These are phyloP conservation scores for Sambucus nigra DNA, from an alignment of 129 eudicot genomes.

Conservation along the genomic window DNA sequence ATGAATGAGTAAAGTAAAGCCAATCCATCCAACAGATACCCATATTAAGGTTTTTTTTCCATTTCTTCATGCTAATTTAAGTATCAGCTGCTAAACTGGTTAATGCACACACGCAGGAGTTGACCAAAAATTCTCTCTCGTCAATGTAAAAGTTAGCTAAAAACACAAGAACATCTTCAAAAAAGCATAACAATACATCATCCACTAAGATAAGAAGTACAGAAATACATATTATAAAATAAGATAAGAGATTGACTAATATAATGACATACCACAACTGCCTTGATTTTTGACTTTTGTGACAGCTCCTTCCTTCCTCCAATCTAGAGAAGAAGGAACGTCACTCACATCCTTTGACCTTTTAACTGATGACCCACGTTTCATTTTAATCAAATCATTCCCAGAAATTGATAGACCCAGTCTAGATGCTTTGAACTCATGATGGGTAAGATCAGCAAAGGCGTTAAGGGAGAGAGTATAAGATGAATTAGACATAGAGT, in stretches of 20 bases:
- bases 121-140: too few relatives aligned
- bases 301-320: constrained; percentile 93
- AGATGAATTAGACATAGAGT: constrained; percentile 28
- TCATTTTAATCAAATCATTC: constrained; percentile 38
- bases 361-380: constrained; percentile 17
- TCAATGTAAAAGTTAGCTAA: neutral
- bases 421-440: constrained; percentile 60
- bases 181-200: constrained; percentile 1
- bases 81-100: neutral
- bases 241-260: neutral
- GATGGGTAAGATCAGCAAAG: constrained; percentile 89
- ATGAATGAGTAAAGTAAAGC: too few relatives aligned
- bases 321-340: constrained; percentile 57
- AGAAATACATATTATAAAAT: neutral
- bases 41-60: too few relatives aligned
- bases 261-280: constrained; percentile 63
- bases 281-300: constrained; percentile 89
- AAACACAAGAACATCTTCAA: constrained; percentile 4
- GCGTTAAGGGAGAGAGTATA: constrained; percentile 66
- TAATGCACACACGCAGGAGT: too few relatives aligned
- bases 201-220: neutral
- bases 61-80: too few relatives aligned
- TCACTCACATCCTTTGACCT: constrained; percentile 1
- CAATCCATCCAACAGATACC: too few relatives aligned
- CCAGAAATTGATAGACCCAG: constrained; percentile 43